phyloP scores from a whole-genome alignment of 2,329 filamentous ascomycete species.

The Cercospora nicotianae region DNA sequence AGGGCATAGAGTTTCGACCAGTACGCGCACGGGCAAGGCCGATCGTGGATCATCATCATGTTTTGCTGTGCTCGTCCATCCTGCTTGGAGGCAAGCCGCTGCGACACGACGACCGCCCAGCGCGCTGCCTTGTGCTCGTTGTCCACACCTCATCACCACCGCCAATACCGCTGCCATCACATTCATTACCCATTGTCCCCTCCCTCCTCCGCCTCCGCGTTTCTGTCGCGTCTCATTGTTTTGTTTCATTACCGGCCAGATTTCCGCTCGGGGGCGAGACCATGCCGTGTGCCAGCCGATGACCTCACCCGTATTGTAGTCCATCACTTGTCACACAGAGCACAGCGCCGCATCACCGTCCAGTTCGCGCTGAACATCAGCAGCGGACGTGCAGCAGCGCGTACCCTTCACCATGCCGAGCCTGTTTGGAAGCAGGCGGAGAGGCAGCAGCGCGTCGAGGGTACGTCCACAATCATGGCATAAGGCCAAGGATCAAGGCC shows the following conservation, averaged over 20 bases:
- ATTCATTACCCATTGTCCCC: neutral
- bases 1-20: neutral
- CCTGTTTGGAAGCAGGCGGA: constrained; percentile 22
- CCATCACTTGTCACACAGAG: neutral
- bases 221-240: constrained; percentile 3
- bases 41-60: neutral
- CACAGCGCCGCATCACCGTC: neutral
- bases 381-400: neutral
- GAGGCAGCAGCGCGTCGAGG: constrained; percentile 25
- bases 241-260: neutral
- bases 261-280: neutral
- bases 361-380: neutral
- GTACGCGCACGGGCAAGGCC: neutral
- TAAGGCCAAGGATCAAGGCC: neutral
- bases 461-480: constrained; percentile 4
- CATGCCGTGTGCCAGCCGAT: constrained; percentile 6
- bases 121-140: neutral
- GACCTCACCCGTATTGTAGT: constrained; percentile 4
- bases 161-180: neutral
- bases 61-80: neutral
- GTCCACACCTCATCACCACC: neutral
- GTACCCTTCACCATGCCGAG: constrained; percentile 15
- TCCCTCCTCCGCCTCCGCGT: neutral
- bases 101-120: neutral
- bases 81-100: neutral